Base-by-base conservation (phyloP, 108 stramenopile species). In the Aurantiochytrium sp. region DNA sequence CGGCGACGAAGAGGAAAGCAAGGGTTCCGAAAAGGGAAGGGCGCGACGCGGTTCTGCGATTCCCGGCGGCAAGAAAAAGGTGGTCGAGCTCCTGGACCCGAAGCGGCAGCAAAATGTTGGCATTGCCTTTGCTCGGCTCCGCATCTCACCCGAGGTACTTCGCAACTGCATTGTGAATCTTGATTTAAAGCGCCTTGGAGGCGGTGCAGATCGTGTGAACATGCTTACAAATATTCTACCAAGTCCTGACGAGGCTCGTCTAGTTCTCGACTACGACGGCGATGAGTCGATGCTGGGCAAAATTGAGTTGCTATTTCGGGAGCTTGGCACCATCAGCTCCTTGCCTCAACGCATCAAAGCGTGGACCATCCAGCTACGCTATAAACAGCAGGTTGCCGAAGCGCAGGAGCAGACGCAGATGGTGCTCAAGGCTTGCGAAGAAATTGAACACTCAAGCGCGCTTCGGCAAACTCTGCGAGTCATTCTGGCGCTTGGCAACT, bases 401-500 rank as follows among this genome's bases (percentile, higher is more conserved):
- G 51, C 64, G 19, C 25, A 87, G 58, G 92, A 93, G 43, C 94
- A 90, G 44, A 93, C 95, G 73, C 88, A 93, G 83, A 87, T 94
- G 23, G 88, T 97, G 45, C 90, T 92, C 60, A 87, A 90, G 51
- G 97, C 95, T 43, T 96, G 96, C 88, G 88, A 92, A 59, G 96
- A 96, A 18, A 43, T 89, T 4, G 90, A 10, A 12, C 8, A 21
- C 14, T 88, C 69, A 21, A 73, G 44, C n/a, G 88, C 88, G 88
- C 69, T 88, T 12, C 12, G 76, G 72, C 73, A 89, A 35, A 47
- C 51, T 6, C 76, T 83, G 8, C 45, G 51, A 6, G 76, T 53
- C n/a, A 53, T 91, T 21, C 87, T 91, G 29, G 83, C 76, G 28
- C 23, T 91, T 8, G 91, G 91, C 4, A 91, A 92, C 64, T 83